Evolutionary conservation across 768 basidiomycete genomes (phyloP).

Genomic region (Boletus edulis): DNA sequence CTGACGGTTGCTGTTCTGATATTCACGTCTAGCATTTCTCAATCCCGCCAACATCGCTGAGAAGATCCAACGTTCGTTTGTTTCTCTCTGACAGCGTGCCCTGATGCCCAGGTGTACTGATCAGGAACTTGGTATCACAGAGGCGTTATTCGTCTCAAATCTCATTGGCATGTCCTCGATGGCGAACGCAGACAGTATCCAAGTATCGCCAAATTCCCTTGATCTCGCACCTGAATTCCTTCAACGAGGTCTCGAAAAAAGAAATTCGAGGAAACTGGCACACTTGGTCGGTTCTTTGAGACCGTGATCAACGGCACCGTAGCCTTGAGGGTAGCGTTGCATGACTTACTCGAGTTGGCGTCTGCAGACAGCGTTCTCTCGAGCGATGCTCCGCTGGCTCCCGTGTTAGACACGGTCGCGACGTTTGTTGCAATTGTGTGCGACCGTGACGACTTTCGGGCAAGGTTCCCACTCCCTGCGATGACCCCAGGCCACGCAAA

Average conservation of each 20-base stretch:
- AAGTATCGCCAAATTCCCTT: too few relatives aligned
- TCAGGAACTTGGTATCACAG: not conserved
- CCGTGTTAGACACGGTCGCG: not conserved
- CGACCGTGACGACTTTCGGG: conserved; percentile 5
- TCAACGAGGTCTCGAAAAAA: not conserved
- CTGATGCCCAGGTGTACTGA: not conserved
- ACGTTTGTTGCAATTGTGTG: not conserved
- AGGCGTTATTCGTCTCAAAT: not conserved
- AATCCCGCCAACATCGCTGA: not conserved
- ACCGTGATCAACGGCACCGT: not conserved
- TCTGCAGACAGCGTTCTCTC: not conserved
- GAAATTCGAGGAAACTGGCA: not conserved
- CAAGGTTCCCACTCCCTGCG: conserved; percentile 4
- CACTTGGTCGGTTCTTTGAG: conserved; percentile 3
- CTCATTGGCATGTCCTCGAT: not conserved
- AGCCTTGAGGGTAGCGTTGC: not conserved
- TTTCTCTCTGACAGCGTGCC: not conserved
- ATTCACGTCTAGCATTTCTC: not conserved
- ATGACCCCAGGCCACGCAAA: conserved; percentile 10
- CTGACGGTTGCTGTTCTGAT: not conserved
- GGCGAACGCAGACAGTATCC: not conserved
- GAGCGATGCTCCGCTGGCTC: not conserved
- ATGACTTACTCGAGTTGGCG: not conserved
- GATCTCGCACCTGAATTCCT: not conserved
- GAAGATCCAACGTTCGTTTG: not conserved